Evolutionary conservation across 805 yeast genomes (phyloP), one percentile per base, ranked within the genome.

Genomic region (Kregervanrija pseudodelftensis): DNA sequence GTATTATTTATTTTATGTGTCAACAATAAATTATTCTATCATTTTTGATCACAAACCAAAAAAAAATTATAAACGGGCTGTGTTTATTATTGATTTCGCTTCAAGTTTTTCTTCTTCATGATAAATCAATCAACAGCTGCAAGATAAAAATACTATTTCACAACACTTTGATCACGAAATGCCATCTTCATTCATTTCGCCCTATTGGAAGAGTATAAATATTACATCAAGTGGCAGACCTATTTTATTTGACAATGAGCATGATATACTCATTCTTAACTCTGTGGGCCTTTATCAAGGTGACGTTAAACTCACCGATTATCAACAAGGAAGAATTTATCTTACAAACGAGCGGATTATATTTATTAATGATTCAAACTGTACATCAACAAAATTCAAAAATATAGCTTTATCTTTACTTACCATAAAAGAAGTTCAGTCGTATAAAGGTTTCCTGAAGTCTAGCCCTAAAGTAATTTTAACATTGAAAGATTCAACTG

Each of bases 201-300:
- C n/a, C 2, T 48, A 48, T 42, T 63, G 66, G 64, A 49, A 51
- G 14, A 36, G 33, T 13, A 50, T 51, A 2, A 33, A 17, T 9
- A 46, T 64, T 4, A 54, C 66, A 0, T 44, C 59, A 1, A 58
- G 67, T 42, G 68, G 67, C 8, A 44, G 69, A 37, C 69, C 69
- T 0, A 33, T 52, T 4, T 40, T 57, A 5, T 13, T 39, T 5
- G 46, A 50, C 1, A 40, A 49, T 36, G 90, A 83, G 55, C 63
- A 66, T 33, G 80, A 77, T 50, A 60, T 80, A 2, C 56, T 69
- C 2, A 76, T 81, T 1, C 79, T 72, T 46, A 71, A 69, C 42
- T 64, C 68, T 15, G 74, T 86, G 1, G 96, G 96, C 0, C 61
- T 90, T 3, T 90, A 90, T 58, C 90, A 84, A 54, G 95, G 88